Base-by-base conservation (phyloP, 169 alveolate species). In the Eimeria brunetti region DNA sequence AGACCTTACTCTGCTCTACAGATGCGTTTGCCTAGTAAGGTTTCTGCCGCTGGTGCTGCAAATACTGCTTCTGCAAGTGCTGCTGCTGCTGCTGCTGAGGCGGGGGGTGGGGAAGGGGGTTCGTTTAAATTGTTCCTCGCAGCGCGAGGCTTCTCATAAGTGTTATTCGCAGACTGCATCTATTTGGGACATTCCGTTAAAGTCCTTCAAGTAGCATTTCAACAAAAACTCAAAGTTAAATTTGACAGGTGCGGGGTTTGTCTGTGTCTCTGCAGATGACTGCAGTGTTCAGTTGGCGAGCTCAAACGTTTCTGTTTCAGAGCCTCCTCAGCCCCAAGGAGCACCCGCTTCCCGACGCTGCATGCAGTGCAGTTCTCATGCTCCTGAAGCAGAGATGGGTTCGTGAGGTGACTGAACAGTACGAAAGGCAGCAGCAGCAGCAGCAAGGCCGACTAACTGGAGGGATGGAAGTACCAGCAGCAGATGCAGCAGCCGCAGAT, bases 311-410 rank as follows among this genome's bases (percentile, higher is more conserved):
- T 11, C 53, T 84, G 22, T 84, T 84, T 84, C 51, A 58, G 91
- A 33, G 71, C 11, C 36, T 84, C 58, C 78, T 84, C 9, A 58
- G 22, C 76, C 91, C 91, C 38, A 84, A 84, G 18, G 78, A 84
- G 60, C 64, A 33, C 5, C 91, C 58, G 44, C 91, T 84, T 2
- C 78, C 91, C 1, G 91, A 84, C 46, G 49, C 78, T 84, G 91
- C 78, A 30, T 56, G 78, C 56, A 78, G 78, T 84, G 91, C 91
- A n/a, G 91, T 84, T 12, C 76, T 84, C 20, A 84, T 84, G 1
- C 76, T 84, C 3, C n/a, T 58, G 24, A 84, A 84, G 58, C 71
- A 56, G 78, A 9, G 91, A 60, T 84, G 91, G 91, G 56, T 76
- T 46, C 41, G 6, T 30, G 76, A 84, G 76, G 91, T 84, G 36